These are phyloP conservation scores for Phytopythium mirpurense DNA, from an alignment of 352 stramenopile genomes.

Conservation along the genomic window DNA sequence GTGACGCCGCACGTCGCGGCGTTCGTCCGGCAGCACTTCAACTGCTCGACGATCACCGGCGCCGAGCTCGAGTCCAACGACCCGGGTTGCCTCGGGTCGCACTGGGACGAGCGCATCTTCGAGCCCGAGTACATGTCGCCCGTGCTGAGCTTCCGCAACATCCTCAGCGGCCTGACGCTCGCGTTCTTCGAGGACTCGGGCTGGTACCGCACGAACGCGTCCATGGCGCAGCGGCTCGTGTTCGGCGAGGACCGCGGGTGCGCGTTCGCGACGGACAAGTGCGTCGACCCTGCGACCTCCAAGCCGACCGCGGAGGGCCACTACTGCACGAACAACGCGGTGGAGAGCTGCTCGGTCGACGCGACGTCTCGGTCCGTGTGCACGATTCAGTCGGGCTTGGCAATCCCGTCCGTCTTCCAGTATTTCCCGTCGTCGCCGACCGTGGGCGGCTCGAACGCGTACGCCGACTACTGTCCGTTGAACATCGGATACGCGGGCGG, in stretches of 20 bases:
- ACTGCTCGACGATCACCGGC: slow-evolving; percentile 43
- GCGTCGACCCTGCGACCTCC: slow-evolving; percentile 37
- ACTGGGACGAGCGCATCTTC: slow-evolving; percentile 84
- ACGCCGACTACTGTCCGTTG: slow-evolving; percentile 65
- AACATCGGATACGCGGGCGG: slow-evolving; percentile 47
- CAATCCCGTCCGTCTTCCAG: slow-evolving; percentile 46
- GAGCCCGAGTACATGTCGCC: slow-evolving; percentile 81
- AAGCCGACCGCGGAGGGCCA: slow-evolving; percentile 32
- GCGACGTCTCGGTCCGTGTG: slow-evolving; percentile 52
- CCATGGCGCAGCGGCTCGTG: slow-evolving; percentile 42
- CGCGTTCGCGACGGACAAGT: slow-evolving; percentile 50
- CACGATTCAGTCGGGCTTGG: slow-evolving; percentile 22
- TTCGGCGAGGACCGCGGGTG: slow-evolving; percentile 71
- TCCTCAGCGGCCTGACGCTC: slow-evolving; percentile 63
- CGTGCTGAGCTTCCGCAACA: slow-evolving; percentile 67
- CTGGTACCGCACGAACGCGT: slow-evolving; percentile 67
- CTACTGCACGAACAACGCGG: slow-evolving; percentile 37
- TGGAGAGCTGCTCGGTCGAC: slow-evolving; percentile 65
- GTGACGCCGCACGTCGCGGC: slow-evolving; percentile 56
- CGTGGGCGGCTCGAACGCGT: slow-evolving; percentile 41
- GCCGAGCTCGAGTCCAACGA: slow-evolving; percentile 80
- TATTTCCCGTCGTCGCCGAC: slow-evolving; percentile 43
- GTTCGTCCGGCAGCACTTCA: slow-evolving; percentile 66
- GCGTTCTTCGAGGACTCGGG: slow-evolving; percentile 83
- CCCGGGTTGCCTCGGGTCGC: slow-evolving; percentile 63